Conservation (phyloP, 2,329 filamentous ascomycete species). For the Zymoseptoria pseudotritici region DNA sequence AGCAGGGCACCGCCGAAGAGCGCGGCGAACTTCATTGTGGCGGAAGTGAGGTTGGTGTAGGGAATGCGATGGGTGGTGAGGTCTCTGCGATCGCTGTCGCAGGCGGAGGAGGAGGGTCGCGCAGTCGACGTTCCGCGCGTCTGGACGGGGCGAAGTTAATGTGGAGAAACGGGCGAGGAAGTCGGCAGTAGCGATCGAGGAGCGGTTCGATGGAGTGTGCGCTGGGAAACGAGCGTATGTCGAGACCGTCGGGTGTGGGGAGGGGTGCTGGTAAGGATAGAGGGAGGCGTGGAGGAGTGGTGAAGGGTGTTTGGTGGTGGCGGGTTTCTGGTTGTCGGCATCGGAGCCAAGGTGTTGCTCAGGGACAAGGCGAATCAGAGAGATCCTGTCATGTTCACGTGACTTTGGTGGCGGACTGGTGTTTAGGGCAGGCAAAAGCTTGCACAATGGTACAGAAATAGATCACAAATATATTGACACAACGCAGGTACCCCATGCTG, state of each 20-base stretch:
- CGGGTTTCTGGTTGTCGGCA: neutral
- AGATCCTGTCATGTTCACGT: neutral
- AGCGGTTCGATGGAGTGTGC: neutral
- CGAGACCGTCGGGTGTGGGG: neutral
- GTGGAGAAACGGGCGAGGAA: neutral
- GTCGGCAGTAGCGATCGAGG: neutral
- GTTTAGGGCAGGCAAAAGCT: neutral
- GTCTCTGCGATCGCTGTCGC: neutral
- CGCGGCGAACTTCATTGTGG: conserved; percentile 11
- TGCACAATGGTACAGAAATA: neutral
- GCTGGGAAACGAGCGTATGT: neutral
- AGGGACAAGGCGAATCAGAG: neutral
- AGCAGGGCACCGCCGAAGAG: conserved; percentile 8
- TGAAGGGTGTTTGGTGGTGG: neutral
- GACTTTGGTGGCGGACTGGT: neutral
- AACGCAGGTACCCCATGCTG: neutral
- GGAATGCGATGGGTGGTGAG: neutral
- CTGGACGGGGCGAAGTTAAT: neutral
- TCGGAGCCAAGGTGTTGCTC: neutral
- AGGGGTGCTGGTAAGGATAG: neutral
- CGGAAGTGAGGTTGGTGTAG: neutral
- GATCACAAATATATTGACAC: neutral
- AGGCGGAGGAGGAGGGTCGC: neutral
- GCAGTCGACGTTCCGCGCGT: neutral
- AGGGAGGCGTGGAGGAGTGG: neutral